phyloP scores from a whole-genome alignment of 208 protist genomes.

The Phytomonas sp. region DNA sequence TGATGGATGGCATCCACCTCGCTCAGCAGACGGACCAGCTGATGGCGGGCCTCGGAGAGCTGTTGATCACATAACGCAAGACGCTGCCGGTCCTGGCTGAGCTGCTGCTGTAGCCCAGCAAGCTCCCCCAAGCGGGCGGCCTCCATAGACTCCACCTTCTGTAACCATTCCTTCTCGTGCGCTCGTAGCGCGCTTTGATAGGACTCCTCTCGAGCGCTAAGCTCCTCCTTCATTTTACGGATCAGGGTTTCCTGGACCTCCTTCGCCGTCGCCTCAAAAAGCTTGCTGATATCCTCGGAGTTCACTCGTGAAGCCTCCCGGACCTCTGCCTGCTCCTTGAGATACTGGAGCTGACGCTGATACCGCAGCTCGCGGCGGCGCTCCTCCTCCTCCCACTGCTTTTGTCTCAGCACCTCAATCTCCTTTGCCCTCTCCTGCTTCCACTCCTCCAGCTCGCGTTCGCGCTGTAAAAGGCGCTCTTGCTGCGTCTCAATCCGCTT shows the following conservation, averaged over 20 bases:
- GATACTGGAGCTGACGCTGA: conserved; percentile 55
- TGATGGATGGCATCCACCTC: conserved; percentile 48
- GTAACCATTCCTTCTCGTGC: conserved; percentile 38
- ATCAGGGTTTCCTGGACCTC: conserved; percentile 27
- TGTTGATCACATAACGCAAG: conserved; percentile 38
- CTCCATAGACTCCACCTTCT: conserved; percentile 27
- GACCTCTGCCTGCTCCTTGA: conserved; percentile 50
- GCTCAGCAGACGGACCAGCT: conserved; percentile 34
- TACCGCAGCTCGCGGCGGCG: conserved; percentile 56
- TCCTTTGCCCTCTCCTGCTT: conserved; percentile 55
- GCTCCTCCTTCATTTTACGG: conserved; percentile 28
- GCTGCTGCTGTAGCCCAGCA: conserved; percentile 37
- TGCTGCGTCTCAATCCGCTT: conserved; percentile 59
- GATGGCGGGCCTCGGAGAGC: conserved; percentile 46
- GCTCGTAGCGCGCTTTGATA: conserved; percentile 19
- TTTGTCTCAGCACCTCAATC: conserved; percentile 32
- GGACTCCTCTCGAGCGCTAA: conserved; percentile 22
- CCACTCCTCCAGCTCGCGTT: conserved; percentile 80
- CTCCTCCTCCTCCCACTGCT: conserved; percentile 54
- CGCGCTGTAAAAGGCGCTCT: conserved; percentile 54
- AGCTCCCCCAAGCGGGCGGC: conserved; percentile 40
- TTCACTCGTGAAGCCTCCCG: conserved; percentile 20
- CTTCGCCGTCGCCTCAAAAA: conserved; percentile 26
- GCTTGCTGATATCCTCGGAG: conserved; percentile 25
- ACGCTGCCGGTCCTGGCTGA: conserved; percentile 41